Percentiles rank a stretch among this genome's conserved stretches.
These are phyloP conservation scores for Cyclaneusma minus DNA, from an alignment of 2,329 filamentous ascomycete genomes.

Conservation along the genomic window DNA sequence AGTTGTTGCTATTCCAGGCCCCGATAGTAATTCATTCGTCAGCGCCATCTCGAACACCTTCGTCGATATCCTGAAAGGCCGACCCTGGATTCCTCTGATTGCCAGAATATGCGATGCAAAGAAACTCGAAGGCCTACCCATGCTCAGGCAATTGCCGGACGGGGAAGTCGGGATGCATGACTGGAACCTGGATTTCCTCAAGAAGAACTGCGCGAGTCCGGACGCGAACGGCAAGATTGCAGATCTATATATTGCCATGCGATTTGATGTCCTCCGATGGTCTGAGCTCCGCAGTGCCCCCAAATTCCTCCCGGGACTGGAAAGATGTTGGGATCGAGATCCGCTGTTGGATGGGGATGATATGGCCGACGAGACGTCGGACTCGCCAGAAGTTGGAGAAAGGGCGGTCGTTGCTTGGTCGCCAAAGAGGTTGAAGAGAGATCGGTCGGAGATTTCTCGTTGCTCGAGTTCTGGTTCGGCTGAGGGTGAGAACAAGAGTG, in stretches of 20 bases:
- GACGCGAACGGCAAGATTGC: constrained; percentile 38
- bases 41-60: constrained; percentile 34
- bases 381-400: constrained; percentile 5
- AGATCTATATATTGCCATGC: constrained; percentile 44
- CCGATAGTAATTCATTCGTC: constrained; percentile 31
- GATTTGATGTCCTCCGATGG: constrained; percentile 38
- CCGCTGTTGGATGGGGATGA: constrained; percentile 27
- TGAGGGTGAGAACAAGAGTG: constrained; percentile 12
- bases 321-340: constrained; percentile 38
- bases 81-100: constrained; percentile 41
- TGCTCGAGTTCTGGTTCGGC: constrained; percentile 28
- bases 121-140: constrained; percentile 37
- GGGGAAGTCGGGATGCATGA: constrained; percentile 21
- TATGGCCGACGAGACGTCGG: constrained; percentile 18
- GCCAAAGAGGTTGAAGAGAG: constrained; percentile 28
- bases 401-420: constrained; percentile 19
- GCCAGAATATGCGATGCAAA: constrained; percentile 40
- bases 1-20: constrained; percentile 36
- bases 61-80: constrained; percentile 29
- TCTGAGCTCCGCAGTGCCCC: constrained; percentile 27
- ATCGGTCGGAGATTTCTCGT: constrained; percentile 35
- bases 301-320: constrained; percentile 34
- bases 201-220: constrained; percentile 37
- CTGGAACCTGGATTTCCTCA: constrained; percentile 36
- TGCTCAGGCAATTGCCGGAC: constrained; percentile 37